These are phyloP conservation scores for Podaxis sp. DNA, from an alignment of 768 basidiomycete genomes.

Conservation along the genomic window DNA sequence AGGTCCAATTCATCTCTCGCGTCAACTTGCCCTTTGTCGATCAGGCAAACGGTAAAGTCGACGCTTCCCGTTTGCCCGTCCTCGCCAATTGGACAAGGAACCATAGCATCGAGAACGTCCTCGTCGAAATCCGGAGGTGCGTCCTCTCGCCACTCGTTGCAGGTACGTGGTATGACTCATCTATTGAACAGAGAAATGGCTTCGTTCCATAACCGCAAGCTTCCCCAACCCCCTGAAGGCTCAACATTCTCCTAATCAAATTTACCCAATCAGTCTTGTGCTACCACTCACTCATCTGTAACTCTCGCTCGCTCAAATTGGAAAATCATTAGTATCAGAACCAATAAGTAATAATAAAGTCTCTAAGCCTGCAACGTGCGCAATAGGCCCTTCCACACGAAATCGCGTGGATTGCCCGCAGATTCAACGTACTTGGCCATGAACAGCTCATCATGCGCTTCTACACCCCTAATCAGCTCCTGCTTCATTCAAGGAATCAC, in stretches of 20 bases:
- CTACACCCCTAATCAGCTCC: conserved; percentile 15
- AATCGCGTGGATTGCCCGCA: conserved; percentile 74
- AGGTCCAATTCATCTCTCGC: conserved; percentile 79
- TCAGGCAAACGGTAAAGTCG: conserved; percentile 71
- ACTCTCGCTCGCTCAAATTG: neutral
- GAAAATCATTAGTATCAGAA: neutral
- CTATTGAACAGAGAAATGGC: conserved; percentile 80
- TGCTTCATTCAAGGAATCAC: too few relatives aligned
- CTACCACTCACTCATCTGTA: neutral
- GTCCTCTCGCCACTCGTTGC: conserved; percentile 21
- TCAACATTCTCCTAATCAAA: conserved; percentile 47
- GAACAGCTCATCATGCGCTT: conserved; percentile 63
- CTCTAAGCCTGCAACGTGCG: neutral
- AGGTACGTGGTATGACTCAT: neutral
- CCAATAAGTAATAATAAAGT: neutral
- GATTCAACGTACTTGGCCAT: conserved; percentile 75
- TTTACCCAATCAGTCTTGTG: neutral
- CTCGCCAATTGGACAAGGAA: conserved; percentile 73
- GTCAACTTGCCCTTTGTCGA: conserved; percentile 95
- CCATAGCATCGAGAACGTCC: conserved; percentile 79
- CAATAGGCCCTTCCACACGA: conserved; percentile 62
- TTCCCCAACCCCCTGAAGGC: conserved; percentile 93
- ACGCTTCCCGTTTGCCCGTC: conserved; percentile 64
- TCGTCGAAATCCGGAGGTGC: conserved; percentile 92
- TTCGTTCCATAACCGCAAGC: conserved; percentile 83